A percentile compares a stretch with the other conserved stretches of the same genome.
Conservation (phyloP, 331 rosid genomes). For the Quercus tomentella region DNA sequence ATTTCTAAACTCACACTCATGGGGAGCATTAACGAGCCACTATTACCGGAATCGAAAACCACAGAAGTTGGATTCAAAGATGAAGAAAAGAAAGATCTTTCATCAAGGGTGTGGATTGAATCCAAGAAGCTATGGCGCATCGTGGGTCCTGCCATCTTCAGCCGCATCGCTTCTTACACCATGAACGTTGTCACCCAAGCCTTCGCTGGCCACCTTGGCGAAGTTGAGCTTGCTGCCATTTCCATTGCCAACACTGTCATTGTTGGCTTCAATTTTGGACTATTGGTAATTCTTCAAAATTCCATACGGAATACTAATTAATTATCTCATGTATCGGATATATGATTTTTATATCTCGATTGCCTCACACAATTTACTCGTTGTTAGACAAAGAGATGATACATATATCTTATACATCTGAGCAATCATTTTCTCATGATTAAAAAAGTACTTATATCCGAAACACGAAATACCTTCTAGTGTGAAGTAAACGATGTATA, state of each 20-base stretch:
- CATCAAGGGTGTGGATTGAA: conserved; percentile 46
- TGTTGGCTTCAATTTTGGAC: conserved; percentile 80
- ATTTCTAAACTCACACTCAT: background rate
- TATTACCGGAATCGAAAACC: conserved; percentile 22
- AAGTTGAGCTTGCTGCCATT: conserved; percentile 65
- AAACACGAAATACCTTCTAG: too few species aligned
- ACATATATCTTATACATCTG: too few species aligned
- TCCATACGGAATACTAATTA: background rate
- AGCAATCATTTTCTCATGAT: too few species aligned
- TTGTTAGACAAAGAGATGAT: too few species aligned
- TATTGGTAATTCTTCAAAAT: conserved; percentile 32
- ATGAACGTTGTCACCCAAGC: conserved; percentile 78
- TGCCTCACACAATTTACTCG: too few species aligned
- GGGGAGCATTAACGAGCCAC: conserved; percentile 19
- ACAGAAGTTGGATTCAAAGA: background rate
- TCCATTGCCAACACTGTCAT: conserved; percentile 68
- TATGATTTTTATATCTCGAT: too few species aligned
- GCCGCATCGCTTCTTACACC: conserved; percentile 46
- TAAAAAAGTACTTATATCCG: too few species aligned
- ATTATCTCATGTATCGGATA: too few species aligned
- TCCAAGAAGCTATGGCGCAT: conserved; percentile 61
- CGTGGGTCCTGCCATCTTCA: conserved; percentile 71
- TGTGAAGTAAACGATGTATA: too few species aligned
- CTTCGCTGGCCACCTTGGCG: conserved; percentile 78
- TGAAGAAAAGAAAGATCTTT: background rate